A percentile compares a stretch with the other conserved stretches of the same genome.
Conservation (phyloP, 345 rosid species). For the Rhizophora apiculata region DNA sequence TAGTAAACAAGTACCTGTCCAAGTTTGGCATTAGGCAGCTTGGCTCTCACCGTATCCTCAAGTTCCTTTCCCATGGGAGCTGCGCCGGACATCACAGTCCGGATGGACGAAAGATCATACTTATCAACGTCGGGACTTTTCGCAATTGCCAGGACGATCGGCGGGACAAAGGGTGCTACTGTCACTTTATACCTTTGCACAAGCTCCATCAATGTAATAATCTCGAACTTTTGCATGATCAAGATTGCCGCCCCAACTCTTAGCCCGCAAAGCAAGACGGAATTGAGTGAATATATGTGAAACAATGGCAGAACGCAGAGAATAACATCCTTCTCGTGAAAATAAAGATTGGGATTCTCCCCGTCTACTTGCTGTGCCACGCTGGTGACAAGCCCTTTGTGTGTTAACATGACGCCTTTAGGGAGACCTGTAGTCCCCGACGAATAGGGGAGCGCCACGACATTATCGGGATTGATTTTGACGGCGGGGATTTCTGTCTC, state of each 20-base stretch:
- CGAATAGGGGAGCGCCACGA: slow-evolving; percentile 84
- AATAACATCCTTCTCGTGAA: slow-evolving; percentile 65
- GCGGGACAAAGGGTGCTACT: slow-evolving; percentile 79
- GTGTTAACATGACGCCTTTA: slow-evolving; percentile 93
- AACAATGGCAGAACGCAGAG: slow-evolving; percentile 76
- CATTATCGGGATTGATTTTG: slow-evolving; percentile 52
- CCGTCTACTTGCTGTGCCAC: slow-evolving; percentile 94
- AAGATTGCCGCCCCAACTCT: slow-evolving; percentile 84
- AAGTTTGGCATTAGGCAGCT: slow-evolving; percentile 70
- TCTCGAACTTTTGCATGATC: slow-evolving; percentile 83
- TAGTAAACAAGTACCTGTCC: slow-evolving; percentile 64
- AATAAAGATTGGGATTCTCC: slow-evolving; percentile 82
- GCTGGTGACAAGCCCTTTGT: slow-evolving; percentile 69
- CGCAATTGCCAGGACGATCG: slow-evolving; percentile 64
- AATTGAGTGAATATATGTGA: slow-evolving; percentile 71
- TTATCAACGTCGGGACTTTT: slow-evolving; percentile 53
- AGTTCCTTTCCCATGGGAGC: slow-evolving; percentile 93
- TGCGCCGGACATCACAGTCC: slow-evolving; percentile 74
- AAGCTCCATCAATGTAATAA: slow-evolving; percentile 46
- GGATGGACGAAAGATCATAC: slow-evolving; percentile 65
- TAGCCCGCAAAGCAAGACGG: slow-evolving; percentile 66
- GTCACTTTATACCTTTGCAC: slow-evolving; percentile 63
- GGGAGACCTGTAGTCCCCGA: slow-evolving; percentile 96
- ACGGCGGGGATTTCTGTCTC: slow-evolving; percentile 37
- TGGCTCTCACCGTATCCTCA: slow-evolving; percentile 64